Evolutionary conservation across 2,329 filamentous ascomycete genomes (phyloP), one percentile per base, ranked within the genome.

Genomic region (Rhinocladiella similis): DNA sequence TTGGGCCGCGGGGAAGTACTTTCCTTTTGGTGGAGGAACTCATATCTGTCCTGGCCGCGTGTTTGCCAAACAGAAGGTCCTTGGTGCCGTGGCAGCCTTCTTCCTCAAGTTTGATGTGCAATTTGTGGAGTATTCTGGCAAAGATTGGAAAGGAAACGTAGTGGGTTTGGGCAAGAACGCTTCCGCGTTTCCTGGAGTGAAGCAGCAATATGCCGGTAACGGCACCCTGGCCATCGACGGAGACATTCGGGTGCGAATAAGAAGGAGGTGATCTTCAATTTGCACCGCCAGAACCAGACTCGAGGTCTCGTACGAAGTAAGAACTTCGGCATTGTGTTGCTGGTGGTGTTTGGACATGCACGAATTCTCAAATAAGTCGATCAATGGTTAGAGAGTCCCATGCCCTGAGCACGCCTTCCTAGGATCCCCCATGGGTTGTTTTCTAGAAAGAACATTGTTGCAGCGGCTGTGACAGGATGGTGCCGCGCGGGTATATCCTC

Each of bases 51-150:
- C 75, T 2, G 75, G 74, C 2, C 67, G 74, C 0, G 64, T 70
- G 46, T 73, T 76, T 58, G 73, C 74, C 0, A 77, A 77, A 59
- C 67, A 68, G 42, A 72, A 76, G 63, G 71, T 77, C 25, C 59
- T 77, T 7, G 38, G 69, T 10, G 65, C 67, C 1, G 43, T 73
- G 1, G 72, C 71, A 6, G 57, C 43, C 18, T 19, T 55, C 12
- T 38, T 61, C 16, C 27, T 56, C 25, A 20, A 45, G 14, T 58
- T 59, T 57, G 57, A 61, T 9, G 45, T 58, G 12, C 50, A 49
- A 42, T 61, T 64, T 48, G 50, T 54, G 35, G 51, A 57, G 35
- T 63, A 51, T 39, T 49, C 56, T 12, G 50, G 45, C 29, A 51
- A 41, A 43, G 48, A 53, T 38, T 39, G 22, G 19, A 42, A 5